These are phyloP conservation scores for Pterocarpus macrocarpus DNA, from an alignment of 306 rosid species.

Conservation along the genomic window DNA sequence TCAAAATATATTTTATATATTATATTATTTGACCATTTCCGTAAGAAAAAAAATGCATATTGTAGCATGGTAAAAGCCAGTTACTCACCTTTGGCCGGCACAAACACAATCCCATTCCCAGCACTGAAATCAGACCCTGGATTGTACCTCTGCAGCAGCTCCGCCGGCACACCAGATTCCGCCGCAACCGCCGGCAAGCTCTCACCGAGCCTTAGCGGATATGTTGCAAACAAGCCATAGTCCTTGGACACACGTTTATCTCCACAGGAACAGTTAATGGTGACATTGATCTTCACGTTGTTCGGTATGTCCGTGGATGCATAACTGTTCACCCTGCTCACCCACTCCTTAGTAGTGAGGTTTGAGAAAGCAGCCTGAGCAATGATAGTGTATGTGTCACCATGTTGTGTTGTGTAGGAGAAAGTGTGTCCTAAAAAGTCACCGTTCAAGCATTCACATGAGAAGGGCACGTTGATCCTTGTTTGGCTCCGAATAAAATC, in stretches of 20 bases:
- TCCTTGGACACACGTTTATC: constrained; percentile 57
- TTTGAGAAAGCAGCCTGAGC: constrained; percentile 49
- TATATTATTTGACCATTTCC: not conserved
- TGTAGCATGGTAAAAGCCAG: not conserved
- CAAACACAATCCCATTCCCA: constrained; percentile 56
- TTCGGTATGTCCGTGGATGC: constrained; percentile 14
- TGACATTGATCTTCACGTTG: constrained; percentile 52
- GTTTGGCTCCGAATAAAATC: constrained; percentile 17
- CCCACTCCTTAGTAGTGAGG: constrained; percentile 63
- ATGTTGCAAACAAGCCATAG: constrained; percentile 63
- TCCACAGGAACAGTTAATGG: constrained; percentile 78
- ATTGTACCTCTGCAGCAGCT: constrained; percentile 60
- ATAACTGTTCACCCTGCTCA: constrained; percentile 52
- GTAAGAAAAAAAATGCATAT: not conserved
- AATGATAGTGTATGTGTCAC: constrained; percentile 46
- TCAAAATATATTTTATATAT: no score
- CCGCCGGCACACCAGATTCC: constrained; percentile 51
- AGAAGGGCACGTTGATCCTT: constrained; percentile 63
- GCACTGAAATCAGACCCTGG: constrained; percentile 49
- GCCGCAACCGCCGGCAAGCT: constrained; percentile 45
- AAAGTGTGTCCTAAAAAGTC: constrained; percentile 69
- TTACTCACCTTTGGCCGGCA: constrained; percentile 81
- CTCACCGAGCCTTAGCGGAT: constrained; percentile 55
- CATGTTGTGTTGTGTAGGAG: constrained; percentile 45
- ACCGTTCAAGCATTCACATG: constrained; percentile 65